Conservation (phyloP, 2,329 filamentous ascomycete genomes). For the Pseudogymnoascus sp. region DNA sequence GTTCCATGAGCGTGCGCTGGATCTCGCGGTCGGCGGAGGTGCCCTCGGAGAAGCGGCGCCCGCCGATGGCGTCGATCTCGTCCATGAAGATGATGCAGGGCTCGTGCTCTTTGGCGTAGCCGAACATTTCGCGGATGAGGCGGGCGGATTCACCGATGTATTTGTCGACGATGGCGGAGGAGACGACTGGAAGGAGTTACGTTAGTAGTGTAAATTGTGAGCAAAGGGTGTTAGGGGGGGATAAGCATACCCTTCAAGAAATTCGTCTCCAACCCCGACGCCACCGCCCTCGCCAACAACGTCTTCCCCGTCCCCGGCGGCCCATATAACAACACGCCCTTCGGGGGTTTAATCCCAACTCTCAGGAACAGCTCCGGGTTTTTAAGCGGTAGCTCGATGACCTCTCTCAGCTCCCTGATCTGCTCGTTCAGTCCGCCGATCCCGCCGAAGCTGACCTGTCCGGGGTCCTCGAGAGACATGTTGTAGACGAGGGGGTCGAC, state of each 20-base stretch:
- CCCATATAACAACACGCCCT: constrained; percentile 92
- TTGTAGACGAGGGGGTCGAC: constrained; percentile 99
- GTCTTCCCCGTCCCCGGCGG: constrained; percentile 98
- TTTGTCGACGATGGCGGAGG: constrained; percentile 98
- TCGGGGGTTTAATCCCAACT: constrained; percentile 97
- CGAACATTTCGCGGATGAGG: constrained; percentile 98
- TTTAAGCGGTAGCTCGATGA: constrained; percentile 96
- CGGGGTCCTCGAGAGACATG: constrained; percentile 97
- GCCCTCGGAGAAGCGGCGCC: constrained; percentile 91
- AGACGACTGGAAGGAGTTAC: constrained; percentile 62
- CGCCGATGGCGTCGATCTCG: constrained; percentile 98
- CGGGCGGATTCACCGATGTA: constrained; percentile 98
- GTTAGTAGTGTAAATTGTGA: constrained; percentile 20
- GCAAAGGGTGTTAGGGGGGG: not conserved
- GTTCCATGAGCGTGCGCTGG: constrained; percentile 95
- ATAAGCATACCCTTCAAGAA: constrained; percentile 77
- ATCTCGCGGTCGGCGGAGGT: constrained; percentile 98
- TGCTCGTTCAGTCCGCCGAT: constrained; percentile 98
- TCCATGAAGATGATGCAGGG: constrained; percentile 99
- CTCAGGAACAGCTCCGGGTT: constrained; percentile 96
- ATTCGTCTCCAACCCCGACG: constrained; percentile 94
- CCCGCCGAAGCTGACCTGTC: constrained; percentile 94
- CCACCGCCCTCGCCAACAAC: constrained; percentile 85
- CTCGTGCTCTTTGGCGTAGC: constrained; percentile 98
- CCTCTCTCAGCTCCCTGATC: constrained; percentile 93